Percentiles rank a stretch among this genome's conserved stretches.
phyloP scores from a whole-genome alignment of 163 green algal species.

The Trebouxiophyceae sp. region DNA sequence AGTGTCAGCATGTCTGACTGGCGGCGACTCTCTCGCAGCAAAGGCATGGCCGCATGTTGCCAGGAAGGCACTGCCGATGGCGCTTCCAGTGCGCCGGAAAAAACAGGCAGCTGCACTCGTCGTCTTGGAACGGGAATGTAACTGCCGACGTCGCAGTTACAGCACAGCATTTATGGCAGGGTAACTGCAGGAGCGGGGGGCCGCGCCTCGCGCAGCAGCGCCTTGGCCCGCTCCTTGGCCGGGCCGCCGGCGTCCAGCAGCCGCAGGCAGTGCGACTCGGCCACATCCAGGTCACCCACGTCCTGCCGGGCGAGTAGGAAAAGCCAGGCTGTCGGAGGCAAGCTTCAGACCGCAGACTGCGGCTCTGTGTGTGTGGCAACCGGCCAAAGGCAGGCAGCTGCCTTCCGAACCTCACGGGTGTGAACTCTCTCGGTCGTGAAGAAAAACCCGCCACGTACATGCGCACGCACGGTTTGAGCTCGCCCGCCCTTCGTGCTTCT shows the following conservation, averaged over 20 bases:
- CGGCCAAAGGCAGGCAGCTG: neutral
- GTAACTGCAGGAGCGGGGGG: too few relatives aligned
- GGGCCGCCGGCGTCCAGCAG: constrained; percentile 69
- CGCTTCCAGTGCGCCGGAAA: too few relatives aligned
- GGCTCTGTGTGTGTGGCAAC: neutral
- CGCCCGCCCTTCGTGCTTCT: neutral
- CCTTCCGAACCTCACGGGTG: neutral
- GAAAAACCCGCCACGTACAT: neutral
- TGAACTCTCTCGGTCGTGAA: too few relatives aligned
- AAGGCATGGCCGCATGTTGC: too few relatives aligned
- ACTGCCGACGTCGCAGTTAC: too few relatives aligned
- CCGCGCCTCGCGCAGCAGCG: constrained; percentile 61
- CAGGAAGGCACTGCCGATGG: too few relatives aligned
- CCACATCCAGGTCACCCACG: constrained; percentile 35
- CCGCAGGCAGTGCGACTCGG: constrained; percentile 48
- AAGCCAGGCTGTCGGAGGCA: neutral
- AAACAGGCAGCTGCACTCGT: too few relatives aligned
- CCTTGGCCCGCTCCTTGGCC: constrained; percentile 63
- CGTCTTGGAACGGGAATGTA: too few relatives aligned
- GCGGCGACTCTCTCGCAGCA: too few relatives aligned
- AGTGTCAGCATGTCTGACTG: too few relatives aligned
- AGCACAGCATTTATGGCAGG: too few relatives aligned
- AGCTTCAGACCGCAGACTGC: neutral
- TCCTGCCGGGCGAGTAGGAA: constrained; percentile 32
- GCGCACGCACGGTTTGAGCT: neutral